Conservation (phyloP, 441 rosid genomes). For the Gossypium davidsonii region DNA sequence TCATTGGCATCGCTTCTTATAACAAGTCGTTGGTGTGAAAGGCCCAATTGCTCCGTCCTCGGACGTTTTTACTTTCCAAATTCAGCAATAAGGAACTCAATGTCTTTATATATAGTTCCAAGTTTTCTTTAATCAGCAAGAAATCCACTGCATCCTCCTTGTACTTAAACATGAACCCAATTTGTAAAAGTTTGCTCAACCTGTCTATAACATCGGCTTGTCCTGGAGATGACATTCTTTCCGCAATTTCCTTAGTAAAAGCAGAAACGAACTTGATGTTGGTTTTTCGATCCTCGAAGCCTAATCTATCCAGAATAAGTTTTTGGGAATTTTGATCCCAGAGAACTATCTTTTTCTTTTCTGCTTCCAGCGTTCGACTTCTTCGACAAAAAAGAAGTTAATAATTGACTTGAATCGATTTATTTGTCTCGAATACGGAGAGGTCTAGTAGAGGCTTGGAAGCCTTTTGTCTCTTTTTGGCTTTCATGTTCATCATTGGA, state of each 20-base stretch:
- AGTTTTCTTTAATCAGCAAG: conserved; percentile 3
- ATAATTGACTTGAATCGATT: neutral
- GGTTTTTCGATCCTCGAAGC: neutral
- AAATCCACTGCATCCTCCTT: conserved; percentile 14
- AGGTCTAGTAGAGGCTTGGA: conserved; percentile 13
- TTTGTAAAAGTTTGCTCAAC: neutral
- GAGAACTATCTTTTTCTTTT: neutral
- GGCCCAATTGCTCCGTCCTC: neutral
- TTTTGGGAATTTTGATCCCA: neutral
- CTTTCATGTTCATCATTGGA: neutral
- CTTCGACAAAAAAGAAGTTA: neutral
- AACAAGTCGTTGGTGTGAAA: neutral
- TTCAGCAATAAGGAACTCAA: neutral
- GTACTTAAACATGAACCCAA: conserved; percentile 9
- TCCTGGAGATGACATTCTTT: neutral
- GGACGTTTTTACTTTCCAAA: neutral
- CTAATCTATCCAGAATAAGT: neutral
- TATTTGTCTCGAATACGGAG: neutral
- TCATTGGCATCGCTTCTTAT: neutral
- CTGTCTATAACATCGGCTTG: neutral
- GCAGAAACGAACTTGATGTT: conserved; percentile 1
- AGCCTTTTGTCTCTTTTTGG: conserved; percentile 7
- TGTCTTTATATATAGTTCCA: conserved; percentile 6
- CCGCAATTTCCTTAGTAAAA: conserved; percentile 9
- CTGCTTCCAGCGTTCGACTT: neutral